Evolutionary conservation across 1,139 yeast species (phyloP), one percentile per base, ranked within the genome.

Genomic region (Suhomyces coccinellae): DNA sequence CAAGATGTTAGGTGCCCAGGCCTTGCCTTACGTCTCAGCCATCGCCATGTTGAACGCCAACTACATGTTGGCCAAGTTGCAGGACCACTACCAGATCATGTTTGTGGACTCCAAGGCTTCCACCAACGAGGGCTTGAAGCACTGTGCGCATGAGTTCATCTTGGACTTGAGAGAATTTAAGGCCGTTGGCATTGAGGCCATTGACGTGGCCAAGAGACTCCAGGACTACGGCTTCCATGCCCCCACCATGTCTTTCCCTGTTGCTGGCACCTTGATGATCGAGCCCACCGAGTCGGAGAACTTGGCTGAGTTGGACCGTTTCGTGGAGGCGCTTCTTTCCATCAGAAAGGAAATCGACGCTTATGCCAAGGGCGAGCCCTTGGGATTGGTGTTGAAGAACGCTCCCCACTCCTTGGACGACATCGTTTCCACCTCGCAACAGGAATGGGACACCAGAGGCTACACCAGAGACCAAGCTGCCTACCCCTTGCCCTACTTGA

Each of bases 141-240:
- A 85, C 64, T 91, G 98, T 73, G 99, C 96, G 2, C 99, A 93
- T 67, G 99, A 93, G 69, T 93, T 93, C 65, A 93, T 93, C 57
- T 75, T 93, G 50, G 99, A 93, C 66, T 74, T 91, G 52, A 82
- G 98, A 65, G 90, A 85, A 41, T 88, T 86, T 73, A 90, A 91
- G 70, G 67, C 78, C 3, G 62, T 82, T 42, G 96, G 96, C 16
- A 73, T 93, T 47, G 98, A 93, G 67, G 98, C 97, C 22, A 89
- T 91, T 58, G 99, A 93, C 64, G 84, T 93, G 49, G 98, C 99
- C 49, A 93, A 93, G 74, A 82, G 99, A 67, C 79, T 93, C 51
- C 98, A 93, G 69, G 99, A 93, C 69, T 93, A 91, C 63, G 97
- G 98, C 1, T 93, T 93, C 83, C 99, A 93, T 67, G 97, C 97